Evolutionary conservation across 176 grass and related monocot genomes (phyloP).

Genomic region (Aegilops tauschii): DNA sequence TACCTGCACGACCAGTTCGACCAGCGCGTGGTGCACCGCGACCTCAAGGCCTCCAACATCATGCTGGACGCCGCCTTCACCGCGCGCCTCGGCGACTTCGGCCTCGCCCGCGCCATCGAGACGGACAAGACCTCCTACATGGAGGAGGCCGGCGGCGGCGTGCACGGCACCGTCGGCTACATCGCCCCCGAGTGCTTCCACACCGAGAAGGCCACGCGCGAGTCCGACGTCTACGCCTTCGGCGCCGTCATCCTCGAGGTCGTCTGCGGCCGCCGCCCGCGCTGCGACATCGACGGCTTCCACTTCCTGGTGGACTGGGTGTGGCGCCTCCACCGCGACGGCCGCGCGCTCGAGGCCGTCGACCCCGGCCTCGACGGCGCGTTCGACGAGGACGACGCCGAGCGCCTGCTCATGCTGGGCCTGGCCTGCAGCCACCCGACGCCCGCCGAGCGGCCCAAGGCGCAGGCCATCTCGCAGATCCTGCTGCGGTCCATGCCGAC

Average conservation of each 20-base stretch:
- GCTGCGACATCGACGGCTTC: slow-evolving; percentile 55
- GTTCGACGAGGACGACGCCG: slow-evolving; percentile 50
- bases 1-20: slow-evolving; percentile 98
- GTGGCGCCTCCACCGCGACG: slow-evolving; percentile 82
- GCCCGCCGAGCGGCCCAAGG: slow-evolving; percentile 62
- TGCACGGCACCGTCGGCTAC: slow-evolving; percentile 83
- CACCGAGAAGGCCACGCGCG: slow-evolving; percentile 86
- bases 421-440: slow-evolving; percentile 80
- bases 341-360: slow-evolving; percentile 60
- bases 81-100: slow-evolving; percentile 96
- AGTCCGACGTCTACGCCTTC: slow-evolving; percentile 87
- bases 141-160: slow-evolving; percentile 55
- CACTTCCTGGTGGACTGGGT: slow-evolving; percentile 57
- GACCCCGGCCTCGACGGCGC: slow-evolving; percentile 32
- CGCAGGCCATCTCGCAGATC: slow-evolving; percentile 51
- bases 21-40: slow-evolving; percentile 85
- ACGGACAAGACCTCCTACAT: slow-evolving; percentile 87
- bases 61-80: slow-evolving; percentile 80
- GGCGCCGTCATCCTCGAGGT: slow-evolving; percentile 82
- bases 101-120: slow-evolving; percentile 85
- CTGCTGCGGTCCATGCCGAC: slow-evolving; percentile 39
- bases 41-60: slow-evolving; percentile 97
- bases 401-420: slow-evolving; percentile 66
- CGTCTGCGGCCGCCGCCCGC: slow-evolving; percentile 72
- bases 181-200: slow-evolving; percentile 96